Evolutionary conservation across 2,329 filamentous ascomycete species (phyloP).

Genomic region (Nectriaceae sp.): DNA sequence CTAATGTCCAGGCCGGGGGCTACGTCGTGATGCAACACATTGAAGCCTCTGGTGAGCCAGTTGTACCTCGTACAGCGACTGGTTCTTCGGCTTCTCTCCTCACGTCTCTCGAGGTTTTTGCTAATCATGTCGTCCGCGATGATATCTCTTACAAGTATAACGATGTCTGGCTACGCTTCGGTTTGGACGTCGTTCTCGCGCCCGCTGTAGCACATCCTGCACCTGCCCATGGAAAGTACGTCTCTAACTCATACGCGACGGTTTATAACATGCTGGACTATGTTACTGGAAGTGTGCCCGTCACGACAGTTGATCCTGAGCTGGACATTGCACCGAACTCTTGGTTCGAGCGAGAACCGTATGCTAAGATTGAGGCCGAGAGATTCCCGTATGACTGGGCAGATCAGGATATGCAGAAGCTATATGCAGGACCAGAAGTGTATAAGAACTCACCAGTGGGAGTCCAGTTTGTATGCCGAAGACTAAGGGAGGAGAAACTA

Average conservation of each 20-base stretch:
- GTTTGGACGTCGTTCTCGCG: neutral
- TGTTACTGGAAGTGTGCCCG: neutral
- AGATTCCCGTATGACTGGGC: neutral
- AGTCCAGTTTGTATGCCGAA: neutral
- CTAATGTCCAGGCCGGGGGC: slow-evolving; percentile 4
- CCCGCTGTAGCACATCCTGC: slow-evolving; percentile 1
- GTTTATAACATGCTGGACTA: neutral
- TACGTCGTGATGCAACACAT: slow-evolving; percentile 1
- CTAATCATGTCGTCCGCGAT: neutral
- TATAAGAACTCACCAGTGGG: neutral
- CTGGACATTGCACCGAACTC: neutral
- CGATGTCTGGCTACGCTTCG: slow-evolving; percentile 1
- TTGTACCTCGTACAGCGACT: slow-evolving; percentile 4
- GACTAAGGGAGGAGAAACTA: neutral
- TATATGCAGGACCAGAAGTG: neutral
- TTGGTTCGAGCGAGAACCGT: neutral
- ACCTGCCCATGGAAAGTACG: neutral
- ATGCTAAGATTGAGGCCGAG: neutral
- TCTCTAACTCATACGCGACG: neutral
- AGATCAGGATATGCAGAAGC: neutral
- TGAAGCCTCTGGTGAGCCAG: slow-evolving; percentile 4
- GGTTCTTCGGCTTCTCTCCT: neutral
- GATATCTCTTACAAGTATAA: slow-evolving; percentile 1
- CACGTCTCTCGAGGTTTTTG: neutral
- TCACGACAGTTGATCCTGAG: neutral